Evolutionary conservation across 345 rosid species (phyloP).

Genomic region (Hypericum perforatum): DNA sequence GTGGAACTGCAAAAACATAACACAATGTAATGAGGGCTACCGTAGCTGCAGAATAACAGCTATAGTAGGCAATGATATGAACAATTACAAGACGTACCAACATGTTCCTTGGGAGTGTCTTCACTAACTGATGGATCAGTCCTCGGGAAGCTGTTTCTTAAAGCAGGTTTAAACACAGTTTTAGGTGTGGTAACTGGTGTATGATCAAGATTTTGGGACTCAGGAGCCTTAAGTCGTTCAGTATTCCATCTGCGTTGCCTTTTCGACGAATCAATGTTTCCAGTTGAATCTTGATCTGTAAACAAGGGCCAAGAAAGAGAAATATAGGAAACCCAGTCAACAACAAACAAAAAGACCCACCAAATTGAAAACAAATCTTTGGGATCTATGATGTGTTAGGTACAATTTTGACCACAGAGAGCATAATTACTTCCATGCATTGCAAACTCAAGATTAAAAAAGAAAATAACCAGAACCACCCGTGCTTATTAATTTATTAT

Average conservation of each 20-base stretch:
- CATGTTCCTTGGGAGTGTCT: conserved; percentile 68
- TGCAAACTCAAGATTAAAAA: neutral
- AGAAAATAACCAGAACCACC: too few species aligned
- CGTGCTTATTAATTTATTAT: too few species aligned
- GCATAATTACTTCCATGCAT: neutral
- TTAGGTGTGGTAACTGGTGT: conserved; percentile 52
- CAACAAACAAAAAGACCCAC: neutral
- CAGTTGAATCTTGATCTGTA: conserved; percentile 62
- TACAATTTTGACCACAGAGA: too few species aligned
- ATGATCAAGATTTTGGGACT: conserved; percentile 35
- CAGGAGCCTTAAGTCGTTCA: conserved; percentile 51
- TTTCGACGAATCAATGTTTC: conserved; percentile 57
- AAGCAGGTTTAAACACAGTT: conserved; percentile 26
- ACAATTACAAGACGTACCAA: conserved; percentile 42
- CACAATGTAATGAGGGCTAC: conserved; percentile 1
- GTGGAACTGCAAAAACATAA: conserved; percentile 57
- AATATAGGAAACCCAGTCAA: neutral
- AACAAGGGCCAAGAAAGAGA: neutral
- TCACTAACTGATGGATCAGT: conserved; percentile 58
- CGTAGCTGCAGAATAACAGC: neutral
- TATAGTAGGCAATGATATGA: neutral
- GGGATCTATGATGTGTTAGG: too few species aligned
- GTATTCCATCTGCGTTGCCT: conserved; percentile 90
- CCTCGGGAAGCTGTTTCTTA: conserved; percentile 49
- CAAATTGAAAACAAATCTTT: too few species aligned